Base-by-base conservation (phyloP, 176 grass and related monocot species). In the Carex myosuroides region DNA sequence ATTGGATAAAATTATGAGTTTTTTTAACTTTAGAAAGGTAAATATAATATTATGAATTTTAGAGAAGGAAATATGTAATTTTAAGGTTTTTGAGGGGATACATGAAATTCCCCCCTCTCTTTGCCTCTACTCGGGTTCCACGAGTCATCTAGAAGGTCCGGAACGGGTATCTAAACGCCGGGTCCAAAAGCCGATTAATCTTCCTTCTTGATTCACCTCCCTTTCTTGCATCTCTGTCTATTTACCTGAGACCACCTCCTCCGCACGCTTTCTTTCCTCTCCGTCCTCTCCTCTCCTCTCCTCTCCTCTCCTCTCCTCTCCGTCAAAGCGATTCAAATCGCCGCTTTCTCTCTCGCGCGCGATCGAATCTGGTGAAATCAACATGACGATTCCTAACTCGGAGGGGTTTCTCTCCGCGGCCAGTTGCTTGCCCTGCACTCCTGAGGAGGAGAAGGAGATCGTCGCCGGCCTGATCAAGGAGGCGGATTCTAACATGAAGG, bases 331-430 rank as follows among this genome's bases (percentile, higher is more conserved):
- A 63, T 48, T 26, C 79, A 39, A 42, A 58, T 81, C 79, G 79
- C 1, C 20, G 22, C 44, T 83, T 24, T 50, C 46, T 56, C 50
- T 6, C 21, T 11, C 13, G 13, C 20, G 18, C 70, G 70, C 4
- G 79, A 69, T 22, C 60, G 5, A 50, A 74, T 79, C 44, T 64
- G 79, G 79, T 79, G 52, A 54, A 44, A 52, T 53, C 22, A 64
- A 37, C 58, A 99, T 99, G 97, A 99, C 97, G 87, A 94, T 96
- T 59, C 81, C 93, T 8, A 94, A 87, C 86, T 89, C 85, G 53
- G 90, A 92, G 24, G 93, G 87, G 14, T 92, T 99, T 85, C 90
- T 94, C 21, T 42, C 85, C 46, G 74, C 68, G 37, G 86, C 60
- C 37, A 96, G 97, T 89, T 94, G 91, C 87, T 86, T 99, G 30